Conservation (phyloP, 306 rosid genomes). For the Astragalus membranaceus region DNA sequence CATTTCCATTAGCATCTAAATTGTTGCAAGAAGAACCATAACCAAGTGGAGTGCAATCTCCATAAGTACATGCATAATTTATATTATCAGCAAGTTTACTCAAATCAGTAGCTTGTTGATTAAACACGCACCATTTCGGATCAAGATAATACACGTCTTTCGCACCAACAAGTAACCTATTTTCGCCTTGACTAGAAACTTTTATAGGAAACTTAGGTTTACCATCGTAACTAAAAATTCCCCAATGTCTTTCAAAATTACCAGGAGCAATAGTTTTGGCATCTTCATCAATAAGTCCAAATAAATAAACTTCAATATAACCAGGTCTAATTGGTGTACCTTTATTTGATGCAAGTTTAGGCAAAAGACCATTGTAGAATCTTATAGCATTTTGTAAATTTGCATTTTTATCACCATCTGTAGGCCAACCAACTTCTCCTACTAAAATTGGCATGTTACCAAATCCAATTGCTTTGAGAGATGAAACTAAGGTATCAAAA, state of each 20-base stretch:
- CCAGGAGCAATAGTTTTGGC: constrained; percentile 81
- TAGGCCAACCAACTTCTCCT: constrained; percentile 99
- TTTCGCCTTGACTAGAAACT: constrained; percentile 63
- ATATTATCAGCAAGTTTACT: constrained; percentile 75
- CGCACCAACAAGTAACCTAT: constrained; percentile 51
- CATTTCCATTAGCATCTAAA: constrained; percentile 85
- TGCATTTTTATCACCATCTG: constrained; percentile 87
- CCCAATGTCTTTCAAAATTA: constrained; percentile 92
- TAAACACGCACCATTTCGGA: constrained; percentile 67
- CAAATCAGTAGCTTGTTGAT: constrained; percentile 60
- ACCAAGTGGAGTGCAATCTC: constrained; percentile 84
- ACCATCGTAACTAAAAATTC: constrained; percentile 80
- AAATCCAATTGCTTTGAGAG: constrained; percentile 54
- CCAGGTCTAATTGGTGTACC: constrained; percentile 82
- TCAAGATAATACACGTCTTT: constrained; percentile 61
- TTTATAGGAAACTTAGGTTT: constrained; percentile 71
- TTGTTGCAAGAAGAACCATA: constrained; percentile 86
- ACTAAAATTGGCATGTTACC: constrained; percentile 69
- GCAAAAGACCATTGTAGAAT: constrained; percentile 79
- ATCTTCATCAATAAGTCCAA: constrained; percentile 88
- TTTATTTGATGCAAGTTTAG: constrained; percentile 52
- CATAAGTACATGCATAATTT: constrained; percentile 64
- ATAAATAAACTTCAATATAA: constrained; percentile 69
- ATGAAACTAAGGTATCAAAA: constrained; percentile 81
- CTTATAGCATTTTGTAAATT: constrained; percentile 63